Evolutionary conservation across 2,329 filamentous ascomycete species (phyloP).

Genomic region (Fusarium incarnatum): DNA sequence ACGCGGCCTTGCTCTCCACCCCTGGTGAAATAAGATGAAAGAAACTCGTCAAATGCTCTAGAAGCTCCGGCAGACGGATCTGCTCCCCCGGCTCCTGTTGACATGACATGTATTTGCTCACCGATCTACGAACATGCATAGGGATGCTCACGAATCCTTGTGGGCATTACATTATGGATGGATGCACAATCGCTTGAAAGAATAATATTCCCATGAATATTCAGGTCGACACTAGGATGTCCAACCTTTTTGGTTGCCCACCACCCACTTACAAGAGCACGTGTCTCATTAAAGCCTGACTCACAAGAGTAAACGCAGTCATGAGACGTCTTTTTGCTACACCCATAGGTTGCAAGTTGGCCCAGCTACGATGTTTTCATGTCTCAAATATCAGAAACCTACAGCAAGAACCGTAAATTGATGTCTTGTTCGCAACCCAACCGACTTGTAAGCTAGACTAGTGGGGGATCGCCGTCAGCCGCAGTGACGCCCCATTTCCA

Average conservation of each 20-base stretch:
- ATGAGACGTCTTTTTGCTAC: conserved; percentile 34
- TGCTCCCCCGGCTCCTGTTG: conserved; percentile 25
- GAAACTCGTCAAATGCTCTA: conserved; percentile 39
- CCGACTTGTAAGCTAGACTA: not conserved
- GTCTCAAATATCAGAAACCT: conserved; percentile 19
- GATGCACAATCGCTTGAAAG: conserved; percentile 14
- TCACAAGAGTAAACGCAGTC: conserved; percentile 19
- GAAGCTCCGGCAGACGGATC: conserved; percentile 36
- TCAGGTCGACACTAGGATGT: not conserved
- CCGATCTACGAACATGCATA: conserved; percentile 15
- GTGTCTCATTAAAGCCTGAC: conserved; percentile 30
- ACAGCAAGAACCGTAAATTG: conserved; percentile 5
- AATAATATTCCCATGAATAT: not conserved
- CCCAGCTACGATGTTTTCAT: conserved; percentile 25
- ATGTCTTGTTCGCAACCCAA: conserved; percentile 20
- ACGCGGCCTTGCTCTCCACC: conserved; percentile 36
- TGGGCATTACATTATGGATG: not conserved
- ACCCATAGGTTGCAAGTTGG: conserved; percentile 32
- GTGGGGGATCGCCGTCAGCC: conserved; percentile 41
- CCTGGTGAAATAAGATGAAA: conserved; percentile 39
- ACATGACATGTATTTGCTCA: conserved; percentile 16
- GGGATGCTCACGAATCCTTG: conserved; percentile 8
- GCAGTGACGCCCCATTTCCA: conserved; percentile 23
- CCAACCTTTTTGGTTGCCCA: conserved; percentile 11
- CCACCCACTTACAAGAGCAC: conserved; percentile 36